Percentiles rank a stretch among this genome's conserved stretches.
Evolutionary conservation across 23 red algal genomes (phyloP).

Genomic region (Chondrus crispus): DNA sequence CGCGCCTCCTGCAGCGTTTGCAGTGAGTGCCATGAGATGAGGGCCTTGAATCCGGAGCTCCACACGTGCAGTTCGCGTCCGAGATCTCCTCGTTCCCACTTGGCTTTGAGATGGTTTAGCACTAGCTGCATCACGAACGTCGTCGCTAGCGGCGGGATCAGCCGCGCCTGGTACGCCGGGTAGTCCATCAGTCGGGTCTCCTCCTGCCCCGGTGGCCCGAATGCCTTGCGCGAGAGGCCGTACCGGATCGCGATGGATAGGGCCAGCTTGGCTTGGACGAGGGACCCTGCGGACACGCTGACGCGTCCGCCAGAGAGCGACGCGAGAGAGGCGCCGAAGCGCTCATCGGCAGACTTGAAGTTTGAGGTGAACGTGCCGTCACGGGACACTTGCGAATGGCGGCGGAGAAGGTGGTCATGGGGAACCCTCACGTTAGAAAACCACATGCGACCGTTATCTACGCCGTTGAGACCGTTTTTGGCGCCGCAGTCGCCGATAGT

Average conservation of each 20-base stretch:
- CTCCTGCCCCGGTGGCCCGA: slow-evolving; percentile 31
- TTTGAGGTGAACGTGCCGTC: slow-evolving; percentile 73
- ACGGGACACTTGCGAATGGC: slow-evolving; percentile 62
- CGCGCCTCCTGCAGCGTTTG: slow-evolving; percentile 82
- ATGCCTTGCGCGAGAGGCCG: slow-evolving; percentile 50
- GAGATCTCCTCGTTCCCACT: slow-evolving; percentile 23
- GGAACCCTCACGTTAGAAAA: slow-evolving; percentile 86
- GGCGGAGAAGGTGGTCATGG: slow-evolving; percentile 63
- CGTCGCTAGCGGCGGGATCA: slow-evolving; percentile 55
- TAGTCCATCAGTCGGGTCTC: slow-evolving; percentile 61
- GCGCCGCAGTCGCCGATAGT: slow-evolving; percentile 81
- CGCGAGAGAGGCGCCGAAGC: slow-evolving; percentile 79
- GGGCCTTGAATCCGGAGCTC: slow-evolving; percentile 93
- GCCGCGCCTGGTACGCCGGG: slow-evolving; percentile 39
- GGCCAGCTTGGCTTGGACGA: slow-evolving; percentile 77
- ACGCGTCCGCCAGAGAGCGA: slow-evolving; percentile 81
- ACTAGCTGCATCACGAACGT: slow-evolving; percentile 30
- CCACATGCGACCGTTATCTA: slow-evolving; percentile 99
- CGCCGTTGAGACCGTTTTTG: slow-evolving; percentile 94
- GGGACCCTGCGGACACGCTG: slow-evolving; percentile 64
- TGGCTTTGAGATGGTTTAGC: slow-evolving; percentile 43
- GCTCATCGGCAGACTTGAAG: slow-evolving; percentile 69
- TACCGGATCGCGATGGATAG: slow-evolving; percentile 91
- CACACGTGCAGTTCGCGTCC: slow-evolving; percentile 82
- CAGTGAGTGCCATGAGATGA: slow-evolving; percentile 76